Conservation (phyloP, 2,329 filamentous ascomycete species). For the Arthroderma uncinatum region DNA sequence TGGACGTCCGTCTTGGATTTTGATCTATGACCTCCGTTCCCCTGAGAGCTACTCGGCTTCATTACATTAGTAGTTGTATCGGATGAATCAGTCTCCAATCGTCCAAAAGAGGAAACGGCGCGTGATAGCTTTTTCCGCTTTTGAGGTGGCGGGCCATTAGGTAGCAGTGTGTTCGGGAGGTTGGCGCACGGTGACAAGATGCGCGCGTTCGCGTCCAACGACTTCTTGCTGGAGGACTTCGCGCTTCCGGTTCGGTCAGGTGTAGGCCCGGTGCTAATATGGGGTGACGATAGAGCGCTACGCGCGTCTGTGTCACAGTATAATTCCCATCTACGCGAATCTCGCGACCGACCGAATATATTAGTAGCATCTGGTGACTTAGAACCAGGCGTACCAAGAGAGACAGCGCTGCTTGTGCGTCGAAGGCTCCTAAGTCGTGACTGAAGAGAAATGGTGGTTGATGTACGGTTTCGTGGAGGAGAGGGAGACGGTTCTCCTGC, state of each 20-base stretch:
- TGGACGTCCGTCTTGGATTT: conserved; percentile 20
- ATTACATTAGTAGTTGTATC: conserved; percentile 13
- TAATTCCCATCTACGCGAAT: conserved; percentile 83
- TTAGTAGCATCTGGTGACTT: conserved; percentile 28
- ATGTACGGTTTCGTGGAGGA: conserved; percentile 47
- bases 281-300: conserved; percentile 67
- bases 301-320: conserved; percentile 72
- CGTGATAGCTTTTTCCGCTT: conserved; percentile 56
- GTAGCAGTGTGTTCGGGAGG: conserved; percentile 41
- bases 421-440: conserved; percentile 47
- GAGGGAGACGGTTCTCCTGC: conserved; percentile 57
- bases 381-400: conserved; percentile 41
- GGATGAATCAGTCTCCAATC: conserved; percentile 42
- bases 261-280: conserved; percentile 48
- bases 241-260: not conserved
- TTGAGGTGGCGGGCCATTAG: conserved; percentile 31
- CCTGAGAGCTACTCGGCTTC: not conserved
- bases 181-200: conserved; percentile 27
- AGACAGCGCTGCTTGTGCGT: conserved; percentile 59
- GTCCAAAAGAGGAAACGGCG: conserved; percentile 50
- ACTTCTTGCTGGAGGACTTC: not conserved
- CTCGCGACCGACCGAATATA: conserved; percentile 63
- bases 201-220: not conserved
- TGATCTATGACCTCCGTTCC: not conserved
- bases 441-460: conserved; percentile 37